phyloP scores from a whole-genome alignment of 768 basidiomycete species.

The Favolaschia claudopus region DNA sequence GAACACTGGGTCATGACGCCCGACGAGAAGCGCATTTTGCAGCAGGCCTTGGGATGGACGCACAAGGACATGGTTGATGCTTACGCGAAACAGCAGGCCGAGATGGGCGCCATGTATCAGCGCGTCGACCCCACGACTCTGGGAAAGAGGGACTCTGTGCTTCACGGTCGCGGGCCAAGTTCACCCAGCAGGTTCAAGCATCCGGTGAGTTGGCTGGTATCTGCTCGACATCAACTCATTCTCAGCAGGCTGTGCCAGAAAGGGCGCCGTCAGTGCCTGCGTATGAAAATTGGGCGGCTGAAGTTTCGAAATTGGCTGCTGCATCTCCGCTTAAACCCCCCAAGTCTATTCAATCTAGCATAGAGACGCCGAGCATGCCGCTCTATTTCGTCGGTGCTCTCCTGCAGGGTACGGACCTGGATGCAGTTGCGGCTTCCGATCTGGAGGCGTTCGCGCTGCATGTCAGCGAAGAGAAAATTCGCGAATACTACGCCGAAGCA shows the following conservation, averaged over 20 bases:
- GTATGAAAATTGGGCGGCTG: conserved; percentile 21
- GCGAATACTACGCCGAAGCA: conserved; percentile 24
- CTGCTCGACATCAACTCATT: neutral
- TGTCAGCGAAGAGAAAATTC: conserved; percentile 23
- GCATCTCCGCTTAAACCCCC: conserved; percentile 8
- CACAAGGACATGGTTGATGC: conserved; percentile 25
- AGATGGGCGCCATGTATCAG: conserved; percentile 20
- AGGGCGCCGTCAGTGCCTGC: conserved; percentile 7
- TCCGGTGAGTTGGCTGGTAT: conserved; percentile 14
- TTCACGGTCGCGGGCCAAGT: neutral
- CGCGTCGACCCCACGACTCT: conserved; percentile 19
- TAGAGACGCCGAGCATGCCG: conserved; percentile 21
- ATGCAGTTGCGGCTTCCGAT: conserved; percentile 19
- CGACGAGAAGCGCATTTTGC: conserved; percentile 20
- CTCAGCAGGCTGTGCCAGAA: neutral
- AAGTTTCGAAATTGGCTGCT: conserved; percentile 9
- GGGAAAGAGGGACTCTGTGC: conserved; percentile 6
- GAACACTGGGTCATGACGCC: conserved; percentile 28
- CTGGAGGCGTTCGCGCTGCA: conserved; percentile 20
- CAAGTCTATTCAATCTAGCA: conserved; percentile 1
- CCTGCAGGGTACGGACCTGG: conserved; percentile 24
- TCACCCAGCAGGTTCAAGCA: conserved; percentile 14
- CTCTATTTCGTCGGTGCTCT: conserved; percentile 25
- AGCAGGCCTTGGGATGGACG: conserved; percentile 17
- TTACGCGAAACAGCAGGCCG: conserved; percentile 16